These are phyloP conservation scores for Lactuca sativa DNA, from an alignment of 129 eudicot species.

Conservation along the genomic window DNA sequence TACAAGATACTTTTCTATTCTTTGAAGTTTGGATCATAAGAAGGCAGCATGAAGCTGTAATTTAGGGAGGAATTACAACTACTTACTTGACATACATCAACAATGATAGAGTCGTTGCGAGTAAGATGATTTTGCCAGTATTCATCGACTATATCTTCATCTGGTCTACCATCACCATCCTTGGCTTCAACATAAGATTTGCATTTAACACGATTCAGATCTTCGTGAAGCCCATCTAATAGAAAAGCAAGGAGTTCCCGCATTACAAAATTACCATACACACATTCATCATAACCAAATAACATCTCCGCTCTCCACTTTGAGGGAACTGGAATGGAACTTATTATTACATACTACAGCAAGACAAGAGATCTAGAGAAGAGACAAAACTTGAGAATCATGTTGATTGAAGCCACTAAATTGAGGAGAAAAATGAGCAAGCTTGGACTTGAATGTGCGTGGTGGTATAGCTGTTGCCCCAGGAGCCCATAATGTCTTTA, in stretches of 20 bases:
- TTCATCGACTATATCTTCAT: slow-evolving; percentile 88
- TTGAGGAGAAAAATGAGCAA: slow-evolving; percentile 94
- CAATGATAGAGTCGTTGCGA: slow-evolving; percentile 90
- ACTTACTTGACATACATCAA: slow-evolving; percentile 87
- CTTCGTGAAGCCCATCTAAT: slow-evolving; percentile 97
- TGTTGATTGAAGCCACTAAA: slow-evolving; percentile 96
- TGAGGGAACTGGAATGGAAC: too few species aligned
- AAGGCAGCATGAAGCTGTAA: too few species aligned
- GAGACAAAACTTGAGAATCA: slow-evolving; percentile 70
- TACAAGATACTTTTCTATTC: too few species aligned
- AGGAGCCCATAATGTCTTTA: slow-evolving; percentile 94
- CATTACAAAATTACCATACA: too few species aligned
- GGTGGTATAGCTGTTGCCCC: slow-evolving; percentile 91
- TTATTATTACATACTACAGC: too few species aligned
- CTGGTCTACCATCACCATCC: slow-evolving; percentile 86
- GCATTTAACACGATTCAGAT: slow-evolving; percentile 86
- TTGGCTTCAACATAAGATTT: slow-evolving; percentile 89
- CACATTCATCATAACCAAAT: too few species aligned
- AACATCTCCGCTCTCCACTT: too few species aligned
- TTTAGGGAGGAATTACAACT: too few species aligned
- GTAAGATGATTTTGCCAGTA: slow-evolving; percentile 92
- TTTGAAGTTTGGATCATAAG: too few species aligned
- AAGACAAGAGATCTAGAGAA: too few species aligned
- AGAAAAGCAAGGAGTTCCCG: slow-evolving; percentile 91
- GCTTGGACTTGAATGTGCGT: slow-evolving; percentile 74